These are phyloP conservation scores for Diplotaxis tenuifolia DNA, from an alignment of 345 rosid species.

Conservation along the genomic window DNA sequence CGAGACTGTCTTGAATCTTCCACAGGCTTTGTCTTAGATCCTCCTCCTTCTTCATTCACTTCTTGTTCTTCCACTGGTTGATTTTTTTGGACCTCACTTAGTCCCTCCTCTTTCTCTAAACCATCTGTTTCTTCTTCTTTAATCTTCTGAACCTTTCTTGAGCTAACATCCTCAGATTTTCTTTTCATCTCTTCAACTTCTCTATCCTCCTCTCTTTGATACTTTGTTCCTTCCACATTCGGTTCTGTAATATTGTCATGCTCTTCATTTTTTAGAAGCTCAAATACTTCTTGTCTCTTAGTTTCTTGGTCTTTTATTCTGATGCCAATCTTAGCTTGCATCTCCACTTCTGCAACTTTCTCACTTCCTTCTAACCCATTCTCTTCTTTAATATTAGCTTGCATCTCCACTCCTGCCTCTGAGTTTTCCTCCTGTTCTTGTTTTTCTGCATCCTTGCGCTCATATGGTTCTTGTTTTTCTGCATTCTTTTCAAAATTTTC, in stretches of 20 bases:
- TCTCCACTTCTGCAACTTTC: background rate
- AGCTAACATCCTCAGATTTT: background rate
- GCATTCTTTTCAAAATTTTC: background rate
- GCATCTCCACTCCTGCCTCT: background rate
- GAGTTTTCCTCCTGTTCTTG: background rate
- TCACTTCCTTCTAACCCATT: background rate
- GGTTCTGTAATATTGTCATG: background rate
- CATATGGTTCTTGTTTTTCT: constrained; percentile 1
- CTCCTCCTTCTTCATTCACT: background rate
- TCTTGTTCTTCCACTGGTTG: background rate
- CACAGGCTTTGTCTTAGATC: background rate
- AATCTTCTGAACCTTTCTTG: background rate
- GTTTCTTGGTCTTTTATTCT: background rate
- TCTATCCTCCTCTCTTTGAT: constrained; percentile 3
- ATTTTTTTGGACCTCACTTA: background rate
- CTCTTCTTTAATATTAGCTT: background rate
- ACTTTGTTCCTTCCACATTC: background rate
- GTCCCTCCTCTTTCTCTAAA: background rate
- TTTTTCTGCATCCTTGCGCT: background rate
- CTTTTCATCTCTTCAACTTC: background rate
- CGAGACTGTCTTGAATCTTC: background rate
- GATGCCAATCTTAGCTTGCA: background rate
- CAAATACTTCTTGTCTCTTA: constrained; percentile 6
- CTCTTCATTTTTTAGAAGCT: background rate
- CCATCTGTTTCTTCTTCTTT: background rate